phyloP scores from a whole-genome alignment of 108 stramenopile genomes.

The Cyclostephanos invisitatus region DNA sequence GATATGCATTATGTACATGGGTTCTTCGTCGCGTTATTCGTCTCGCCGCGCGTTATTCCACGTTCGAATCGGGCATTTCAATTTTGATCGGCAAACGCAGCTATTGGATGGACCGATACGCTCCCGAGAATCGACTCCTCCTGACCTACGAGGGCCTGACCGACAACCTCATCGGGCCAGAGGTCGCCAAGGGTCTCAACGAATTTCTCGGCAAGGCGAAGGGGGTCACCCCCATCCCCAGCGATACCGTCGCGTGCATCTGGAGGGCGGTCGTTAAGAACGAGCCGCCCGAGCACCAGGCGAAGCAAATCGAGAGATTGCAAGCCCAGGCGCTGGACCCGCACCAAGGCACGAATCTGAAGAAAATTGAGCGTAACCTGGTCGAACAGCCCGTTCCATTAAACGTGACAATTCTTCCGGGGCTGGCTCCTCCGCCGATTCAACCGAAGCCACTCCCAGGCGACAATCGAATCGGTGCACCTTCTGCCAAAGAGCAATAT shows the following conservation, averaged over 20 bases:
- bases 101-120: slow-evolving; percentile 54
- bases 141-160: slow-evolving; percentile 54
- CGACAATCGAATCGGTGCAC: not conserved
- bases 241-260: slow-evolving; percentile 40
- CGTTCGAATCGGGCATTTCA: not conserved
- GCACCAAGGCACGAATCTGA: slow-evolving; percentile 5
- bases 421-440: too few relatives aligned
- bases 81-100: slow-evolving; percentile 3
- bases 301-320: slow-evolving; percentile 34
- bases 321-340: slow-evolving; percentile 23
- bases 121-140: slow-evolving; percentile 42
- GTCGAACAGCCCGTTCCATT: not conserved
- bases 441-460: too few relatives aligned
- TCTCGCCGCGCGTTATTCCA: slow-evolving; percentile 4
- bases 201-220: slow-evolving; percentile 35
- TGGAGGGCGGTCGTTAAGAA: slow-evolving; percentile 54
- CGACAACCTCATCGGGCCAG: slow-evolving; percentile 42
- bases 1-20: too few relatives aligned
- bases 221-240: slow-evolving; percentile 40
- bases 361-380: not conserved
- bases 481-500: not conserved
- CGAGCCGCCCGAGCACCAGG: slow-evolving; percentile 38
- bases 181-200: slow-evolving; percentile 46
- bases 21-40: not conserved
- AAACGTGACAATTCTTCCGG: not conserved